These are phyloP conservation scores for Castanopsis chinensis DNA, from an alignment of 306 rosid genomes.

Conservation along the genomic window DNA sequence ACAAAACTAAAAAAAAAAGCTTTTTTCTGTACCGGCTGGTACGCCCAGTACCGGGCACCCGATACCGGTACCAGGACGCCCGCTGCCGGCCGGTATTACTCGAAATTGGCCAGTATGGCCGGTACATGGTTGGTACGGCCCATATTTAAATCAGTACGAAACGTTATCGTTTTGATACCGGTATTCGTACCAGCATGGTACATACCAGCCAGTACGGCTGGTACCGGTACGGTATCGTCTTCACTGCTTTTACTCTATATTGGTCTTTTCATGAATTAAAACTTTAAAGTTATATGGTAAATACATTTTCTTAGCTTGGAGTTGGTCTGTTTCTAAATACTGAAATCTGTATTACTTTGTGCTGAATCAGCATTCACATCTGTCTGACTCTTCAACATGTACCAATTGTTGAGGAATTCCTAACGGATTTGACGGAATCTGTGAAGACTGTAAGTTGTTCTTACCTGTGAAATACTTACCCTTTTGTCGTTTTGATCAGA, in stretches of 20 bases:
- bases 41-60: no score
- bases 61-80: no score
- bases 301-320: background rate
- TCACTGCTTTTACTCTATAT: background rate
- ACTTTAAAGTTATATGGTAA: background rate
- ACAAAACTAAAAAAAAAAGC: no score
- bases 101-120: no score
- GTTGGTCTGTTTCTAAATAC: conserved; percentile 18
- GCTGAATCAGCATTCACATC: conserved; percentile 73
- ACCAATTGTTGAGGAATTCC: conserved; percentile 63
- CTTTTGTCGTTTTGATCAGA: background rate
- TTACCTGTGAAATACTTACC: background rate
- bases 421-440: conserved; percentile 69
- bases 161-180: no score
- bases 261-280: background rate
- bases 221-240: no score
- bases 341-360: conserved; percentile 12
- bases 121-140: no score
- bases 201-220: no score
- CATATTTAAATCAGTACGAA: no score
- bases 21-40: no score
- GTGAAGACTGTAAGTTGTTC: conserved; percentile 66
- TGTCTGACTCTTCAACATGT: conserved; percentile 91
- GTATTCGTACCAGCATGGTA: no score
- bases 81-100: no score